A percentile compares a stretch with the other conserved stretches of the same genome.
Evolutionary conservation across 345 rosid species (phyloP).

Genomic region (Schrenkiella parvula): DNA sequence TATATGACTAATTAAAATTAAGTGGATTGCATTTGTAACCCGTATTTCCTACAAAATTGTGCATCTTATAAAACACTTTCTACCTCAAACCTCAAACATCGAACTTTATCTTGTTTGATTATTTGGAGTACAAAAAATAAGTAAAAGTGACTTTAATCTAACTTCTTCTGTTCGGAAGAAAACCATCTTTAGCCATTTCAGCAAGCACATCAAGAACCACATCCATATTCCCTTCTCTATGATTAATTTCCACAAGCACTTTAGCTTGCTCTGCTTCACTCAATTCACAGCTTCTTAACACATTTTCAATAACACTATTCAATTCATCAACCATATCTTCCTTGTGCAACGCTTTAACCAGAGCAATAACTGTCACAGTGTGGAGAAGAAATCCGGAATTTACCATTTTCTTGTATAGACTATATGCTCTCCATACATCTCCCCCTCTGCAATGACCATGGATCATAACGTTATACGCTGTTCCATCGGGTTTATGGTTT

Average conservation of each 20-base stretch:
- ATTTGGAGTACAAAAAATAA: no score
- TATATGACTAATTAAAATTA: no score
- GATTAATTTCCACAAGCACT: slow-evolving; percentile 68
- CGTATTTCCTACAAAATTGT: no score
- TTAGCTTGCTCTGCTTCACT: slow-evolving; percentile 73
- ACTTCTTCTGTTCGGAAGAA: slow-evolving; percentile 53
- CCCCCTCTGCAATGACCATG: slow-evolving; percentile 81
- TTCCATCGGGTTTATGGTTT: slow-evolving; percentile 58
- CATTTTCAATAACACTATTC: slow-evolving; percentile 46
- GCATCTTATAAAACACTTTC: no score
- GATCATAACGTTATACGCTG: slow-evolving; percentile 66
- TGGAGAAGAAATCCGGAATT: slow-evolving; percentile 54
- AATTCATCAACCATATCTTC: slow-evolving; percentile 54
- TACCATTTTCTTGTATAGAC: slow-evolving; percentile 67
- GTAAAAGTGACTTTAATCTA: not conserved
- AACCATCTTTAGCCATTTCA: slow-evolving; percentile 90
- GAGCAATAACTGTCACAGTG: slow-evolving; percentile 59
- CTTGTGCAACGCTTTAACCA: slow-evolving; percentile 56
- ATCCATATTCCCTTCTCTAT: slow-evolving; percentile 86
- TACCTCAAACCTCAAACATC: no score
- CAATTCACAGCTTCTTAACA: slow-evolving; percentile 68
- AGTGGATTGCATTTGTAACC: no score
- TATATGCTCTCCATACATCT: slow-evolving; percentile 53
- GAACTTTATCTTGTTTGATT: no score
- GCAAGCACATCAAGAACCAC: slow-evolving; percentile 59